A percentile compares a stretch with the other conserved stretches of the same genome.
Conservation (phyloP, 2,329 filamentous ascomycete genomes). For the Penicillium occitanis region DNA sequence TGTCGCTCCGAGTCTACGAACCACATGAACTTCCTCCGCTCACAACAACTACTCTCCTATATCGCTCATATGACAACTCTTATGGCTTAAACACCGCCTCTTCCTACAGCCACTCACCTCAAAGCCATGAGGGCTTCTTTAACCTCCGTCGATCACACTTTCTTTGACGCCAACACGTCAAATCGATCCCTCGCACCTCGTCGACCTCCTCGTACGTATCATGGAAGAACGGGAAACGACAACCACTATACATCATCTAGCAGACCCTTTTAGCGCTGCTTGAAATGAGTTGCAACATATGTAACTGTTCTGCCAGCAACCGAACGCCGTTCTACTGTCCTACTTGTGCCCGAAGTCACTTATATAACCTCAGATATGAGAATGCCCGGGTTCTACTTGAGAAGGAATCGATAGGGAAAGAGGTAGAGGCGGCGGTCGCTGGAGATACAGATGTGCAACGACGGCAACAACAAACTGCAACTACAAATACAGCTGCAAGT, state of each 20-base stretch:
- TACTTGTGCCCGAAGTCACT: conserved; percentile 66
- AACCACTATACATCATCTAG: conserved; percentile 17
- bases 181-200: neutral
- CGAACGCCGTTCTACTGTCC: conserved; percentile 66
- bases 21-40: conserved; percentile 7
- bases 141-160: neutral
- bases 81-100: neutral
- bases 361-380: conserved; percentile 66
- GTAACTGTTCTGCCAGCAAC: conserved; percentile 55
- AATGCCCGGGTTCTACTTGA: conserved; percentile 62
- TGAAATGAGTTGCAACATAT: conserved; percentile 69
- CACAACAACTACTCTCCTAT: neutral
- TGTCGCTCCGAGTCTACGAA: neutral
- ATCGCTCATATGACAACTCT: neutral
- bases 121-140: conserved; percentile 7
- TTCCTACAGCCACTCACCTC: neutral
- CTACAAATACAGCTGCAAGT: neutral
- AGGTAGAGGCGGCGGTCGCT: conserved; percentile 45
- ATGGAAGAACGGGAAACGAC: conserved; percentile 22
- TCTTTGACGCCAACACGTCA: neutral
- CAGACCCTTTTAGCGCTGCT: conserved; percentile 22
- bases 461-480: conserved; percentile 10
- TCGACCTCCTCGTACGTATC: conserved; percentile 11
- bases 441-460: conserved; percentile 7
- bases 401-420: conserved; percentile 52